Percentiles rank a stretch among this genome's conserved stretches.
phyloP scores from a whole-genome alignment of 495 filamentous ascomycete genomes.

The Penicillium egyptiacum region DNA sequence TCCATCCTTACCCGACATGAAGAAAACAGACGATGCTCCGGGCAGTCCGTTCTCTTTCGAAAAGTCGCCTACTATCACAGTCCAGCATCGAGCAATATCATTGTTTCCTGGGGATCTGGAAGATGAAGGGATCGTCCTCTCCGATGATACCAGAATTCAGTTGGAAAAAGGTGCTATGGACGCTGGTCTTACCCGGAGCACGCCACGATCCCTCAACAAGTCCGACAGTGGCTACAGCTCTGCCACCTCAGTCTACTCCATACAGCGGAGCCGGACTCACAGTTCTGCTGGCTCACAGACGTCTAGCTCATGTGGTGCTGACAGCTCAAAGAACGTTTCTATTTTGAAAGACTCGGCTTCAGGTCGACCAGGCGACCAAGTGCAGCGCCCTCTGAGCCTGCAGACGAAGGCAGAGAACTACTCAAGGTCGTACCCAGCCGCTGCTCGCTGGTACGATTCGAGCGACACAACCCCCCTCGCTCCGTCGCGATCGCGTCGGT shows the following conservation, averaged over 20 bases:
- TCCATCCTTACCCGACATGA: conserved; percentile 15
- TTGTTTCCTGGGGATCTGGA: conserved; percentile 22
- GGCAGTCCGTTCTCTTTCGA: conserved; percentile 44
- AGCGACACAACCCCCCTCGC: conserved; percentile 9
- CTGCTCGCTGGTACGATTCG: conserved; percentile 27
- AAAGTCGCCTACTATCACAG: conserved; percentile 31
- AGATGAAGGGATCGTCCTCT: conserved; percentile 35
- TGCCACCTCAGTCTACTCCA: conserved; percentile 34
- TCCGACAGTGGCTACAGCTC: conserved; percentile 49
- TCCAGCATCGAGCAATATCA: conserved; percentile 2
- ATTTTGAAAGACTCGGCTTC: background rate
- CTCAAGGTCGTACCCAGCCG: conserved; percentile 17
- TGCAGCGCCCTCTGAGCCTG: conserved; percentile 29
- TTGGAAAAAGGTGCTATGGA: conserved; percentile 17
- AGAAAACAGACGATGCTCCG: conserved; percentile 30
- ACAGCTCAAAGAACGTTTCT: conserved; percentile 14
- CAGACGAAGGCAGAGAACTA: conserved; percentile 19
- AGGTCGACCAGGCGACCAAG: conserved; percentile 1
- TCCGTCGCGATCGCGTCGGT: conserved; percentile 20
- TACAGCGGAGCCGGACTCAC: conserved; percentile 28
- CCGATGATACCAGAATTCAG: conserved; percentile 17
- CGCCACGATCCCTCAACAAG: conserved; percentile 34
- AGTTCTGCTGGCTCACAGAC: conserved; percentile 34
- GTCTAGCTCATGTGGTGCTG: conserved; percentile 19
- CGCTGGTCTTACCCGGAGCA: conserved; percentile 14